A percentile compares a stretch with the other conserved stretches of the same genome.
Evolutionary conservation across 352 stramenopile species (phyloP).

Genomic region (Globisporangium splendens): DNA sequence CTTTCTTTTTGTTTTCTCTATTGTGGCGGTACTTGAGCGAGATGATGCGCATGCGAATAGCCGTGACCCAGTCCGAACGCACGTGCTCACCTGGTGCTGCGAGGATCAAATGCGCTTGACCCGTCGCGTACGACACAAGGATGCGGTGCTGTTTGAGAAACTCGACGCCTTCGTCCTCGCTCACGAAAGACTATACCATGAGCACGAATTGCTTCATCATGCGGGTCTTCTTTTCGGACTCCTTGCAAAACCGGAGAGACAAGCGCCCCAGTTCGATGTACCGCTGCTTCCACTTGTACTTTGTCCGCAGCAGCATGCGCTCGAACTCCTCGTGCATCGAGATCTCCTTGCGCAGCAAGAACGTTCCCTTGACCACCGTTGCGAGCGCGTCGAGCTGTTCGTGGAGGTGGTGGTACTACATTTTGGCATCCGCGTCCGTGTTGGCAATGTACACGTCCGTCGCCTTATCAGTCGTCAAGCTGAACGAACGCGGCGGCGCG

Average conservation of each 20-base stretch:
- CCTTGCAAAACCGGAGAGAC: constrained; percentile 51
- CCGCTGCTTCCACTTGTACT: constrained; percentile 62
- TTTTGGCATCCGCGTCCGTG: constrained; percentile 33
- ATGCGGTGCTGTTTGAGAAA: constrained; percentile 36
- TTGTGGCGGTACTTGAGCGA: constrained; percentile 61
- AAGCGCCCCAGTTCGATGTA: constrained; percentile 56
- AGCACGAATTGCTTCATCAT: constrained; percentile 73
- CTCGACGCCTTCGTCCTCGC: constrained; percentile 45
- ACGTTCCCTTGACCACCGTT: constrained; percentile 40
- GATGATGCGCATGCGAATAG: constrained; percentile 65
- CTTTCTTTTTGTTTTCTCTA: constrained; percentile 11
- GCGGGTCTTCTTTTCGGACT: constrained; percentile 32
- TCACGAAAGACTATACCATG: constrained; percentile 45
- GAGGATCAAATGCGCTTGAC: constrained; percentile 46
- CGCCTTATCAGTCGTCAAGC: constrained; percentile 54
- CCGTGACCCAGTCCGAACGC: constrained; percentile 56
- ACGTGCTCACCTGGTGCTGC: constrained; percentile 38
- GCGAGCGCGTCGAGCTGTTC: constrained; percentile 48
- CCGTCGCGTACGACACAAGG: constrained; percentile 46
- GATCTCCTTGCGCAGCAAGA: constrained; percentile 60
- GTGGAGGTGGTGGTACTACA: constrained; percentile 43
- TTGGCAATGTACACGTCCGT: constrained; percentile 65
- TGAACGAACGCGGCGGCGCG: constrained; percentile 52
- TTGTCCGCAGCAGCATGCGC: constrained; percentile 46
- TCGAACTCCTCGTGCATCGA: constrained; percentile 42